Evolutionary conservation across 2,329 filamentous ascomycete species (phyloP), one percentile per base, ranked within the genome.

Genomic region (Fusarium pseudoanthophilum): DNA sequence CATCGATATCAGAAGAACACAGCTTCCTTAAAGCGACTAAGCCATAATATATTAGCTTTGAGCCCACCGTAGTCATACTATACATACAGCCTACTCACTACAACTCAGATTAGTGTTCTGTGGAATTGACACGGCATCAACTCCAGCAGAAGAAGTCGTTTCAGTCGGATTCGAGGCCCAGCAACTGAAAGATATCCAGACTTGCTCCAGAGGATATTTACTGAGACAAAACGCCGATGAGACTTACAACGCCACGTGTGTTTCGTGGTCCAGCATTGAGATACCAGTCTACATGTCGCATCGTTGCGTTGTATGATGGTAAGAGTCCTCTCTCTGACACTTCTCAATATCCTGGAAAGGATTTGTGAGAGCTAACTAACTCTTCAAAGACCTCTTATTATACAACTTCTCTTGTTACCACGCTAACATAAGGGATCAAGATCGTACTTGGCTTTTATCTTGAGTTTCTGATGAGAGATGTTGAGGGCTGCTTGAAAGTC

Each of bases 141-240:
- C 9, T 32, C 26, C 16, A 36, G 48, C 11, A 51, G n/a, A 52
- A 24, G 49, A 2, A 20, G 30, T 11, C 4, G 2, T 2, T 9
- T 1, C 4, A 2, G 11, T 11, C 16, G n/a, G 2, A 24, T 34
- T 34, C 30, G 13, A 20, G n/a, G 9, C 11, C 11, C 30, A 15
- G 16, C 1, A 20, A 26, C 15, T 15, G 9, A 20, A 36, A 15
- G n/a, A 52, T 52, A 3, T 15, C 9, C 11, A 36, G 30, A 18
- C 4, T 52, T 5, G 3, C 7, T 52, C 8, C 13, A 20, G 4
- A 26, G 0, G 16, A 24, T 8, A 5, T 11, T 15, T 24, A 5
- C 16, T 16, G 0, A 20, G 24, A 10, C 8, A 51, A 4, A 34
- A 24, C 2, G 6, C 10, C 2, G 0, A 10, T 24, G 3, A 2